These are phyloP conservation scores for Dictyostelium citrinum DNA, from an alignment of 78 protist species.

Conservation along the genomic window DNA sequence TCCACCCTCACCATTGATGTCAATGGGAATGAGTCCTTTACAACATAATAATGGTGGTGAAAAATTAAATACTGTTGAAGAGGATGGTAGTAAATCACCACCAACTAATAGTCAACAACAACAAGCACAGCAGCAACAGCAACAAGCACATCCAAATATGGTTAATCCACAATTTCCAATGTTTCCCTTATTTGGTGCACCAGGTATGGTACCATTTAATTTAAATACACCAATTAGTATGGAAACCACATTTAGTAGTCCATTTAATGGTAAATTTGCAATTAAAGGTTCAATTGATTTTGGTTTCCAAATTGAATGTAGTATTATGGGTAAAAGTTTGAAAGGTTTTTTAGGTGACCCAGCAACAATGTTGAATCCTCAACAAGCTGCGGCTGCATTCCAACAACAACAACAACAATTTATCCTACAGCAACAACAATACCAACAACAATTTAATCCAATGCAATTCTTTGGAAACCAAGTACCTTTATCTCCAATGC, in stretches of 20 bases:
- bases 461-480: neutral
- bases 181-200: conserved; percentile 12
- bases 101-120: neutral
- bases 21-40: neutral
- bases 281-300: conserved; percentile 47
- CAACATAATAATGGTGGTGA: neutral
- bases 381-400: neutral
- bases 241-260: conserved; percentile 63
- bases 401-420: neutral
- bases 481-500: neutral
- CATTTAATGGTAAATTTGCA: conserved; percentile 48
- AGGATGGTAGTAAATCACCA: conserved; percentile 13
- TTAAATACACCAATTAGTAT: conserved; percentile 29
- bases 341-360: conserved; percentile 33
- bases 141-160: neutral
- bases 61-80: neutral
- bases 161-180: neutral
- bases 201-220: conserved; percentile 8
- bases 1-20: conserved; percentile 1
- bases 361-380: neutral
- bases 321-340: conserved; percentile 39
- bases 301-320: conserved; percentile 56
- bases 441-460: neutral
- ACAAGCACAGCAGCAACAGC: neutral
- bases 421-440: neutral